Evolutionary conservation across 345 rosid species (phyloP), one percentile per base, ranked within the genome.

Genomic region (Eucalyptus curtisii): DNA sequence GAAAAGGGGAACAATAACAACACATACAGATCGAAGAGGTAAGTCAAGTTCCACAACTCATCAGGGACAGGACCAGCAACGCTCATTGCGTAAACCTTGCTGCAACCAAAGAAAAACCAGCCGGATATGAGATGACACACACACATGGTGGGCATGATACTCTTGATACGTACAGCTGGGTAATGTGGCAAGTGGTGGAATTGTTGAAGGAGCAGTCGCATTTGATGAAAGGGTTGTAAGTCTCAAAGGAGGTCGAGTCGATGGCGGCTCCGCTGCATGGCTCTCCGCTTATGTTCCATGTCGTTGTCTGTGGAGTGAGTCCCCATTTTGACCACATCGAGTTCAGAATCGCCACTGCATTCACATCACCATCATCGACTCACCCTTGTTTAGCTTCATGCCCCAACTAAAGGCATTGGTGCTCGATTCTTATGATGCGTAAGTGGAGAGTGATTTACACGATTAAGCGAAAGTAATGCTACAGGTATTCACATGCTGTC

Each of bases 241-340:
- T 20, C 66, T 89, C 88, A 88, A 90, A 92, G 50, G 93, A 33
- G 81, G 93, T 91, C n/a, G 85, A 87, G 50, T 86, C 90, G 24
- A 88, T 66, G 88, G 97, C 95, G 12, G 87, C 88, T 87, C 96
- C 97, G 79, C 89, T 93, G 92, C 97, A 95, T 4, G 92, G 93
- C 47, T 95, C 94, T 86, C 97, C 97, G 85, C 92, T 94, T 49
- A 86, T 90, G 91, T 94, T 95, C 96, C 97, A 95, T 19, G 88
- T 90, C n/a, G 14, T 52, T 1, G 61, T 33, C 13, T 86, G 33
- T 2, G 95, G 93, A 88, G 90, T 84, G 49, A 89, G 88, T 20
- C 87, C 91, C 97, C 97, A 95, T 87, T 92, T 61, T 42, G 88
- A 49, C 45, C 94, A 95, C 8, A 95, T 92, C 33, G 91, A 89